Evolutionary conservation across 2,329 filamentous ascomycete genomes (phyloP).

Genomic region (Penicillium rolfsii): DNA sequence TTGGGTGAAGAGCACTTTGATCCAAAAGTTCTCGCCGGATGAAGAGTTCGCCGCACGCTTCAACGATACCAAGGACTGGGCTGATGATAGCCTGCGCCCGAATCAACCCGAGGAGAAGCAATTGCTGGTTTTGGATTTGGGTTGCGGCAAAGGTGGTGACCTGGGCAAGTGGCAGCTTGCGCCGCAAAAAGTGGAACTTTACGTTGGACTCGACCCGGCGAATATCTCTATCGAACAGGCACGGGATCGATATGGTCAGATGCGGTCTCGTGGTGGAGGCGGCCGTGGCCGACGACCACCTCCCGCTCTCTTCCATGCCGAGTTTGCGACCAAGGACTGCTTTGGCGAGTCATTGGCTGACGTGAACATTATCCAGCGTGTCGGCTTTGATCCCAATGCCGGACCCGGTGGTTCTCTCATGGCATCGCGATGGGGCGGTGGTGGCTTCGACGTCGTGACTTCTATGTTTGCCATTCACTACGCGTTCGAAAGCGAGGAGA

Average conservation of each 20-base stretch:
- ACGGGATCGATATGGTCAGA: constrained; percentile 75
- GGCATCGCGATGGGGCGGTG: constrained; percentile 68
- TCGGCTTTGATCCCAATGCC: constrained; percentile 79
- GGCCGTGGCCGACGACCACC: constrained; percentile 59
- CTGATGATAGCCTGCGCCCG: constrained; percentile 40
- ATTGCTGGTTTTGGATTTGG: constrained; percentile 86
- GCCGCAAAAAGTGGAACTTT: constrained; percentile 86
- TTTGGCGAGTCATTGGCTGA: constrained; percentile 83
- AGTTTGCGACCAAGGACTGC: constrained; percentile 90
- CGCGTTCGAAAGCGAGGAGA: constrained; percentile 89
- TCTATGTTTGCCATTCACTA: constrained; percentile 99
- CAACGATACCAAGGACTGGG: constrained; percentile 50
- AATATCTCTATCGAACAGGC: constrained; percentile 92
- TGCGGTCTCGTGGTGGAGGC: constrained; percentile 62
- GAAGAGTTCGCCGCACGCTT: constrained; percentile 68
- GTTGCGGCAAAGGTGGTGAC: constrained; percentile 96
- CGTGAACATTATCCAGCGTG: constrained; percentile 77
- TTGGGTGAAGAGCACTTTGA: constrained; percentile 97
- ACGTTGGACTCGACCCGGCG: constrained; percentile 91
- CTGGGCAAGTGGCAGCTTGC: constrained; percentile 94
- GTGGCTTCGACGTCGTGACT: constrained; percentile 92
- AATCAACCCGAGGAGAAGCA: constrained; percentile 52
- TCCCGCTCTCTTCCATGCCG: constrained; percentile 73
- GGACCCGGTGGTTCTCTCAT: constrained; percentile 59
- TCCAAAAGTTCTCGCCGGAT: constrained; percentile 90